phyloP scores from a whole-genome alignment of 306 rosid genomes.

The Senna tora region DNA sequence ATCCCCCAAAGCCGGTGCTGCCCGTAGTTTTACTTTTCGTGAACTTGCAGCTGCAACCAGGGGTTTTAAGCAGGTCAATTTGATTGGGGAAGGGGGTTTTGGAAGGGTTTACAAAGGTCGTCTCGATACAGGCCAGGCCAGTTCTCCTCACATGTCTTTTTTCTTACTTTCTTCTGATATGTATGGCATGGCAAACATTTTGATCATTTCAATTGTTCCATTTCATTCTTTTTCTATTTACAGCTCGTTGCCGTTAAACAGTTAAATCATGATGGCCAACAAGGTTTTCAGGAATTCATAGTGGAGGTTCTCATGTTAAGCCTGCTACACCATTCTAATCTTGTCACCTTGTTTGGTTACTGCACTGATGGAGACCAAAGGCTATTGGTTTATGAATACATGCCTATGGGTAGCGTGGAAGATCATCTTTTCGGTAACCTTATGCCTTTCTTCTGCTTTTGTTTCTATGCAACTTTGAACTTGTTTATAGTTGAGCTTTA shows the following conservation, averaged over 20 bases:
- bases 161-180: no score
- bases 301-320: slow-evolving; percentile 97
- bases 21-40: slow-evolving; percentile 54
- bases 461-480: not conserved
- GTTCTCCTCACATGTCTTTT: slow-evolving; percentile 24
- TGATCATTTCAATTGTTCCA: not conserved
- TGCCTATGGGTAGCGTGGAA: slow-evolving; percentile 68
- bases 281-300: slow-evolving; percentile 92
- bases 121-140: slow-evolving; percentile 74
- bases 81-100: slow-evolving; percentile 97
- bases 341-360: slow-evolving; percentile 87
- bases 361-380: slow-evolving; percentile 97
- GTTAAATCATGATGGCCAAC: slow-evolving; percentile 78
- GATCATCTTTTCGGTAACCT: slow-evolving; percentile 69
- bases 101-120: slow-evolving; percentile 95
- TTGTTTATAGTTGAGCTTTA: not conserved
- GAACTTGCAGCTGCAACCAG: slow-evolving; percentile 84
- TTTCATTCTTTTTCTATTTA: not conserved
- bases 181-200: not conserved
- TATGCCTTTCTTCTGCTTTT: not conserved
- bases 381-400: slow-evolving; percentile 85
- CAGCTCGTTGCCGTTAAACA: slow-evolving; percentile 93
- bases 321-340: slow-evolving; percentile 84
- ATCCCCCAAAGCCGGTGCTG: slow-evolving; percentile 34
- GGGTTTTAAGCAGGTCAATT: slow-evolving; percentile 59